Evolutionary conservation across 2,329 filamentous ascomycete genomes (phyloP).

Genomic region (Beauveria scarabaeidicola): DNA sequence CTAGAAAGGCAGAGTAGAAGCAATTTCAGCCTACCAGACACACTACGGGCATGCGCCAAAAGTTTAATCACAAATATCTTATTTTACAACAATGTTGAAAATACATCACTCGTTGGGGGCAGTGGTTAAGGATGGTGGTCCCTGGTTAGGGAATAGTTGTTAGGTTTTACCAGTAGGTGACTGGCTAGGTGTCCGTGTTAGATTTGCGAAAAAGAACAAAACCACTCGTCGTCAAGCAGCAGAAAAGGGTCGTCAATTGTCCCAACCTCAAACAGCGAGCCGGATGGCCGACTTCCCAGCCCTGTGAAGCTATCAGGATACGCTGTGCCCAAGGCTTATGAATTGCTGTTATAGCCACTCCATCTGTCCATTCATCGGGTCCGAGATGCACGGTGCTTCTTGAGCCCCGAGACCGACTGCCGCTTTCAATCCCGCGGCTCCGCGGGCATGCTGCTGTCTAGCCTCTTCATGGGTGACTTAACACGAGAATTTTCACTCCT

Average conservation of each 20-base stretch:
- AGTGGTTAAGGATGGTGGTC: no score
- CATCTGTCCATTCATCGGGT: not conserved
- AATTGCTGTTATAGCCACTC: not conserved
- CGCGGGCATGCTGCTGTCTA: not conserved
- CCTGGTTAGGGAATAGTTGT: no score
- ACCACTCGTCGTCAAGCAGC: no score
- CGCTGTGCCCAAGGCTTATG: not conserved
- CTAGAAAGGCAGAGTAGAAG: no score
- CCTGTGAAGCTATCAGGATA: slow-evolving; percentile 1
- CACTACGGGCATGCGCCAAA: no score
- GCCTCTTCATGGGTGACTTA: not conserved
- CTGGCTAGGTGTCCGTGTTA: no score
- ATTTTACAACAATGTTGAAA: not conserved
- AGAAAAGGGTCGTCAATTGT: no score
- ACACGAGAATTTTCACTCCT: not conserved
- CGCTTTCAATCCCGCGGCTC: slow-evolving; percentile 7
- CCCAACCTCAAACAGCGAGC: no score
- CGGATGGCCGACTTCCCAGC: not conserved
- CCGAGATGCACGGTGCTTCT: slow-evolving; percentile 6
- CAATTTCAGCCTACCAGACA: no score
- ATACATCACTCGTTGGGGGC: no score
- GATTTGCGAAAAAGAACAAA: no score
- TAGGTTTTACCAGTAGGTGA: no score
- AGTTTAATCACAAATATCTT: not conserved
- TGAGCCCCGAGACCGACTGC: slow-evolving; percentile 11